Evolutionary conservation across 2,329 filamentous ascomycete species (phyloP).

Genomic region (Phialocephala subalpina): DNA sequence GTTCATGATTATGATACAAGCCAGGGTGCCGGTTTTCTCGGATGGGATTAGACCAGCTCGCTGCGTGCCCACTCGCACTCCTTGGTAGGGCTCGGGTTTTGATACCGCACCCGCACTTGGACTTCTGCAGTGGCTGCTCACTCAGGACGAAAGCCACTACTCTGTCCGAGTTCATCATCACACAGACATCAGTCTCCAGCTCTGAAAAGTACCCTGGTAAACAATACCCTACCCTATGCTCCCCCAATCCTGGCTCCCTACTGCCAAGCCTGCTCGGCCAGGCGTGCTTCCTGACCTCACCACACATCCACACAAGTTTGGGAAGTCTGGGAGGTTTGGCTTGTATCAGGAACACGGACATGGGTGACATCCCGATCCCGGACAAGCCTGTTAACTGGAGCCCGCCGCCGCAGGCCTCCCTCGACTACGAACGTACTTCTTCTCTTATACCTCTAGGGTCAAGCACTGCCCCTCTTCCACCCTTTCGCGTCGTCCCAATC

Average conservation of each 20-base stretch:
- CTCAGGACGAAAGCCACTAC: conserved; percentile 12
- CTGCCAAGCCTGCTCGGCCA: conserved; percentile 37
- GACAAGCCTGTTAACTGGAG: conserved; percentile 40
- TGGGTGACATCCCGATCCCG: conserved; percentile 44
- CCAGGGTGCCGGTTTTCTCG: conserved; percentile 20
- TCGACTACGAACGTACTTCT: conserved; percentile 49
- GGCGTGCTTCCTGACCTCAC: conserved; percentile 40
- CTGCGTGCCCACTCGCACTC: conserved; percentile 14
- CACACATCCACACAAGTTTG: conserved; percentile 36
- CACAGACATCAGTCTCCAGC: conserved; percentile 18
- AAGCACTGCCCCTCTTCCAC: conserved; percentile 56
- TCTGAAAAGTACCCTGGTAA: conserved; percentile 3
- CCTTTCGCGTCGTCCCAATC: conserved; percentile 55
- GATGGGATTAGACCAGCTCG: conserved; percentile 11
- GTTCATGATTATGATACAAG: conserved; percentile 25
- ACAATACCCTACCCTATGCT: conserved; percentile 14
- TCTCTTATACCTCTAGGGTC: conserved; percentile 60
- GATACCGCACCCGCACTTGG: conserved; percentile 24
- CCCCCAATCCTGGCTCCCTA: conserved; percentile 12
- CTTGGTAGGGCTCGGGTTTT: conserved; percentile 27
- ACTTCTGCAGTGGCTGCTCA: conserved; percentile 17
- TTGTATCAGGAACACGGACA: conserved; percentile 45
- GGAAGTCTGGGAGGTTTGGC: conserved; percentile 41
- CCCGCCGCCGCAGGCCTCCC: conserved; percentile 43
- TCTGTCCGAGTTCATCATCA: not conserved